Base-by-base conservation (phyloP, 805 yeast species). In the Candida oleophila region DNA sequence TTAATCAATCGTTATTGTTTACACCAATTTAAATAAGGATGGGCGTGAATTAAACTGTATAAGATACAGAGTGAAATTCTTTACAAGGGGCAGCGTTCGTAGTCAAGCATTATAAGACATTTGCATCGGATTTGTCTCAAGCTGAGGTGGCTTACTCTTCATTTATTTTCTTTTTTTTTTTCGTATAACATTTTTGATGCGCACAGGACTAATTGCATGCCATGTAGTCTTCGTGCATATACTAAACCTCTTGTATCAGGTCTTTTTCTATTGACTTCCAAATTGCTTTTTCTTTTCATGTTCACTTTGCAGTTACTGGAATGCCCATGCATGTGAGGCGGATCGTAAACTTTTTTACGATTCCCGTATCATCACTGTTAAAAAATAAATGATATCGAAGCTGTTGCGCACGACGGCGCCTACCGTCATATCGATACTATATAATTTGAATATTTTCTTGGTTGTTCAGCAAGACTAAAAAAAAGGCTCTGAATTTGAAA, bases 281-380 rank as follows among this genome's bases (percentile, higher is more conserved):
- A 7, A 25, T 25, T 33, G n/a, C 18, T 33, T 33, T 33, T 33
- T 33, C 7, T 4, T 15, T 15, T 33, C n/a, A n/a, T n/a, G n/a
- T 33, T 33, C n/a, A 15, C 14, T 33, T 14, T 15, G 36, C 36
- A 38, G 41, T 5, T 20, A 38, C 41, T 20, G 22, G 12, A 25
- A 20, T 20, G 22, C 20, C 28, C 40, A 20, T 20, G 20, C 22
- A 22, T 36, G 15, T 15, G 30, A 22, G 43, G 37, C 35, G 37
- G 43, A 41, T 41, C 43, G 43, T 41, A 41, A 41, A 41, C 36
- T 8, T 14, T 9, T 40, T 25, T 40, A 40, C 42, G 42, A 40
- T 25, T 20, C 22, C 42, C 42, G 42, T 40, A 40, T 40, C 22
- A 15, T 8, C n/a, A 7, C 28, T 14, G 22, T 38, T 15, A 38